Percentiles rank a stretch among this genome's conserved stretches.
Evolutionary conservation across 139 green algal genomes (phyloP).

Genomic region (Chlorella sp.): DNA sequence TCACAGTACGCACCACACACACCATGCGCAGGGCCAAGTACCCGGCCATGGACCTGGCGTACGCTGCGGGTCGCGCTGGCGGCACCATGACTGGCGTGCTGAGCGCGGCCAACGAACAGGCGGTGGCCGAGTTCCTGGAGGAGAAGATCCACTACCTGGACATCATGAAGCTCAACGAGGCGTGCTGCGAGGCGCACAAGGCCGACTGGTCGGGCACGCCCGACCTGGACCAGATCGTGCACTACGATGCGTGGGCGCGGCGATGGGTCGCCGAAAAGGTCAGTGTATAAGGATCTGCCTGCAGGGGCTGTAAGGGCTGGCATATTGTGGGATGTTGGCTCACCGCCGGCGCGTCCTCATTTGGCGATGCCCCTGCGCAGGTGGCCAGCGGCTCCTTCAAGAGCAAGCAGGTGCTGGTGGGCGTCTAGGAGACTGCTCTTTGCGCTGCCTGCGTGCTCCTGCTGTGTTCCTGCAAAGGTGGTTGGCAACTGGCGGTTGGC

Average conservation of each 20-base stretch:
- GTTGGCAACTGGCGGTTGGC: too few relatives aligned
- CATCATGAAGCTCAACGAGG: slow-evolving; percentile 87
- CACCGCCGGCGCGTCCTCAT: too few relatives aligned
- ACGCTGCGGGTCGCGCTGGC: slow-evolving; percentile 84
- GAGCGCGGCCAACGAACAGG: slow-evolving; percentile 93
- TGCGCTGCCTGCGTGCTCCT: too few relatives aligned
- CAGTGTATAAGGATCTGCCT: background rate
- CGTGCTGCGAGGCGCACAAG: slow-evolving; percentile 87
- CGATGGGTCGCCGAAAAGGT: slow-evolving; percentile 54
- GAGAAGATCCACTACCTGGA: slow-evolving; percentile 91
- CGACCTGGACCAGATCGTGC: slow-evolving; percentile 90
- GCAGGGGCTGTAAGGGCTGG: background rate
- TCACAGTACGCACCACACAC: too few relatives aligned
- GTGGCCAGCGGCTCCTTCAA: background rate
- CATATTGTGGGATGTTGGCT: background rate
- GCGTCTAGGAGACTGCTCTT: too few relatives aligned
- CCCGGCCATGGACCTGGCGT: slow-evolving; percentile 90
- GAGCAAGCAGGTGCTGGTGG: background rate
- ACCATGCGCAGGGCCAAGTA: slow-evolving; percentile 93
- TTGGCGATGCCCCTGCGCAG: too few relatives aligned
- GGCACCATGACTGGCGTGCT: slow-evolving; percentile 99
- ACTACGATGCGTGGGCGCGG: slow-evolving; percentile 92
- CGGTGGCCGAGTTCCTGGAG: slow-evolving; percentile 79
- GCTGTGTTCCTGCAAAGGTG: too few relatives aligned
- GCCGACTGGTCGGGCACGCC: slow-evolving; percentile 60